A percentile compares a stretch with the other conserved stretches of the same genome.
Evolutionary conservation across 1,284 basidiomycete genomes (phyloP).

Genomic region (Peniophora sp.): DNA sequence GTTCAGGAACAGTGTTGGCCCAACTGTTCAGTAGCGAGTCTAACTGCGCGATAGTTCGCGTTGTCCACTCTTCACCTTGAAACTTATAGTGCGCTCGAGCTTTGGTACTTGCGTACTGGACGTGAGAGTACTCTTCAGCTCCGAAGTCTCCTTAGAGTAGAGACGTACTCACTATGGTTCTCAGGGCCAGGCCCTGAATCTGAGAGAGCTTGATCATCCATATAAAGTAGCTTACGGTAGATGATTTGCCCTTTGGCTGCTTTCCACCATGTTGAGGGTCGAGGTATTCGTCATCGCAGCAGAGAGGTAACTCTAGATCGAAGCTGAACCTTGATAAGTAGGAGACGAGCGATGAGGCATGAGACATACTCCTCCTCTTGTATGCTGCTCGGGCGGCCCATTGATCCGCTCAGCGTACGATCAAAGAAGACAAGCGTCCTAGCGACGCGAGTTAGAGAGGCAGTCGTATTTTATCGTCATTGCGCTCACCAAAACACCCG

Average conservation of each 20-base stretch:
- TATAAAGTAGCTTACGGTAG: conserved; percentile 39
- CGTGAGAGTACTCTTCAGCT: neutral
- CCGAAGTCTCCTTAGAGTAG: neutral
- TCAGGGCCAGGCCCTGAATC: conserved; percentile 44
- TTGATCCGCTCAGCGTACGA: conserved; percentile 52
- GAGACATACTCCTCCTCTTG: conserved; percentile 72
- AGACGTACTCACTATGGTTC: conserved; percentile 37
- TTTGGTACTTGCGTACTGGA: conserved; percentile 49
- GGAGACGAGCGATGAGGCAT: neutral
- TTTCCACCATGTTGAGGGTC: conserved; percentile 31
- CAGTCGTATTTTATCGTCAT: neutral
- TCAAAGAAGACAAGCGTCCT: conserved; percentile 60
- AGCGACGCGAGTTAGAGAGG: neutral
- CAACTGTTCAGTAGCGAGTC: conserved; percentile 54
- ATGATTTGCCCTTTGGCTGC: conserved; percentile 36
- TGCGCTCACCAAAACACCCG: conserved; percentile 55
- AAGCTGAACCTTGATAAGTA: conserved; percentile 27
- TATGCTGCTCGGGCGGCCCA: conserved; percentile 77
- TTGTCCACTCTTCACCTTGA: conserved; percentile 39
- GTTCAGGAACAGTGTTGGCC: conserved; percentile 50
- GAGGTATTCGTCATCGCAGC: conserved; percentile 62
- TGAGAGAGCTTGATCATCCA: conserved; percentile 44
- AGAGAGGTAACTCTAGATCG: conserved; percentile 49
- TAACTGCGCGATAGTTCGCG: conserved; percentile 44
- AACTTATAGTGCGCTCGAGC: conserved; percentile 34